Conservation (phyloP, 805 yeast species). For the Tetrapisispora arboricola region DNA sequence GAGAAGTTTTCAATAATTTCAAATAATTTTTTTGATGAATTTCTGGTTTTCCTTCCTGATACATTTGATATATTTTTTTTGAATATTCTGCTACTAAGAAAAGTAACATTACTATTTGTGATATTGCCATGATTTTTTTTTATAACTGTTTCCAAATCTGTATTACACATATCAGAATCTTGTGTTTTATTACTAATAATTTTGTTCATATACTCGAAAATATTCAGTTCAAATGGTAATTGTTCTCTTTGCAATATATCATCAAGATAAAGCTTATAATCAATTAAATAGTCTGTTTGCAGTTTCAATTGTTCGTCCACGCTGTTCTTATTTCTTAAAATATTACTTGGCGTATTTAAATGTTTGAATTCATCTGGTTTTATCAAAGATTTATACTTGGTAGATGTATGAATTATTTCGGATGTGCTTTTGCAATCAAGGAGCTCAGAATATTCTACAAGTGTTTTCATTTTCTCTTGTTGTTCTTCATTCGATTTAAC, state of each 20-base stretch:
- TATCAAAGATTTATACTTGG: constrained; percentile 15
- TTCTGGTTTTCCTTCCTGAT: constrained; percentile 20
- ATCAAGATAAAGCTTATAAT: constrained; percentile 17
- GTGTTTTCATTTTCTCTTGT: neutral
- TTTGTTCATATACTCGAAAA: constrained; percentile 7
- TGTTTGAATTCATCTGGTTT: constrained; percentile 17
- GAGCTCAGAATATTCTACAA: neutral
- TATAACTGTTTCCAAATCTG: neutral
- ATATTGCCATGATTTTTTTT: constrained; percentile 6
- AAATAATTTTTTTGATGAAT: constrained; percentile 14
- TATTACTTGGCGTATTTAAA: constrained; percentile 10
- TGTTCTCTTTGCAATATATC: constrained; percentile 9
- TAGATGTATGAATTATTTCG: constrained; percentile 11
- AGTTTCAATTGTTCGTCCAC: constrained; percentile 17
- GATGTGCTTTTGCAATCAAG: constrained; percentile 13
- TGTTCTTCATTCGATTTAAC: neutral
- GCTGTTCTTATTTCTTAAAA: neutral
- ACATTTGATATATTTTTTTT: constrained; percentile 3
- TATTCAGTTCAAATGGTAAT: constrained; percentile 19
- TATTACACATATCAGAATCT: neutral
- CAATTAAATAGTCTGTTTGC: constrained; percentile 21
- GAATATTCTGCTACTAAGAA: constrained; percentile 10
- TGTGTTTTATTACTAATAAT: neutral
- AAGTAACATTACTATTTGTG: constrained; percentile 8
- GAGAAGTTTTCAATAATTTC: constrained; percentile 19